A percentile compares a stretch with the other conserved stretches of the same genome.
Conservation (phyloP, 2,329 filamentous ascomycete species). For the Exserohilum rostratum region DNA sequence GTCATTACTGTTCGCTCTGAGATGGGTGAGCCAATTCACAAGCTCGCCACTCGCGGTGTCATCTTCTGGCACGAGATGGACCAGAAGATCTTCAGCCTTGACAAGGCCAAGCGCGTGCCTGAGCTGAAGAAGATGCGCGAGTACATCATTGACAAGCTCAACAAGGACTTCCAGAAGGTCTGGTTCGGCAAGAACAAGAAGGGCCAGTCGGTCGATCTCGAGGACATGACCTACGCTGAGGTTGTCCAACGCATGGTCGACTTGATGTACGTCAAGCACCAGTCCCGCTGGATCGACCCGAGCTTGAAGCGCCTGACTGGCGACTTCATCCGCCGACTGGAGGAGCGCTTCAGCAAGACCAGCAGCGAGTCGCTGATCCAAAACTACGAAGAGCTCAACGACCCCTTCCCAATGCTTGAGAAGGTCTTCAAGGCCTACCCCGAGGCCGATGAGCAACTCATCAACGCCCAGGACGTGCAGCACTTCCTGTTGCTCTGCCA, state of each 20-base stretch:
- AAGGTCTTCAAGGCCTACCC: slow-evolving; percentile 83
- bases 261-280: slow-evolving; percentile 55
- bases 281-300: slow-evolving; percentile 58
- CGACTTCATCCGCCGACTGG: slow-evolving; percentile 94
- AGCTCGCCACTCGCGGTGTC: slow-evolving; percentile 95
- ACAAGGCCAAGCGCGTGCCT: slow-evolving; percentile 70
- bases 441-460: slow-evolving; percentile 85
- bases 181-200: slow-evolving; percentile 56
- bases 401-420: slow-evolving; percentile 79
- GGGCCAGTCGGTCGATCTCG: slow-evolving; percentile 53
- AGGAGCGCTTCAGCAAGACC: slow-evolving; percentile 88
- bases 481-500: slow-evolving; percentile 94
- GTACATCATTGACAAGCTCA: slow-evolving; percentile 55
- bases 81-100: slow-evolving; percentile 93
- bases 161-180: slow-evolving; percentile 57
- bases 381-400: slow-evolving; percentile 83
- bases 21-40: slow-evolving; percentile 99
- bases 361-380: slow-evolving; percentile 84
- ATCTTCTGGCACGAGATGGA: slow-evolving; percentile 99
- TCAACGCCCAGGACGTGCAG: slow-evolving; percentile 98
- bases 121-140: slow-evolving; percentile 53
- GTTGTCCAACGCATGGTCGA: slow-evolving; percentile 55
- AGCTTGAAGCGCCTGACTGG: slow-evolving; percentile 83
- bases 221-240: slow-evolving; percentile 57
- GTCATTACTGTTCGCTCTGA: slow-evolving; percentile 96